Evolutionary conservation across 2,329 filamentous ascomycete species (phyloP).

Genomic region (Metarhizium anisopliae): DNA sequence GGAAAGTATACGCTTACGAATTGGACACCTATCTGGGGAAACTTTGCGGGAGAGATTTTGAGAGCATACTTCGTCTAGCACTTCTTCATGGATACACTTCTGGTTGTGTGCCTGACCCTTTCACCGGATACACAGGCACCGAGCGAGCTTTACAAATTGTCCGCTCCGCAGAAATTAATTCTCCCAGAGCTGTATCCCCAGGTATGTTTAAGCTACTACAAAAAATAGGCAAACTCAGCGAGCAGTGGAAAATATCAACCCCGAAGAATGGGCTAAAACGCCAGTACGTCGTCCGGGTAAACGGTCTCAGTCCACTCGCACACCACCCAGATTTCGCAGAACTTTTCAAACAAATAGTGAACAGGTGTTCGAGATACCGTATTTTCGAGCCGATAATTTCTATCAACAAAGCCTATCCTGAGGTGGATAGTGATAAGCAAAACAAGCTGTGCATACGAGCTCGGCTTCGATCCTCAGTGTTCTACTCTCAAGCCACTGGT

Average conservation of each 20-base stretch:
- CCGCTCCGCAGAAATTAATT: conserved; percentile 35
- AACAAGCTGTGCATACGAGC: no score
- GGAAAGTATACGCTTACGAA: conserved; percentile 29
- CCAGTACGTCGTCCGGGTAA: not conserved
- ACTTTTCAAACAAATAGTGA: not conserved
- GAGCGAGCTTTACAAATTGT: conserved; percentile 42
- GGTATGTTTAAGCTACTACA: not conserved
- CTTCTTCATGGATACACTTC: conserved; percentile 47
- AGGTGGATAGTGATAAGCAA: not conserved
- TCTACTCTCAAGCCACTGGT: no score
- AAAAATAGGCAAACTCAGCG: not conserved
- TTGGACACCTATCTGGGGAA: conserved; percentile 39
- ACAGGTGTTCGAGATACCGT: not conserved
- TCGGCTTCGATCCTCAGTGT: no score
- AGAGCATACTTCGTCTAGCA: conserved; percentile 39
- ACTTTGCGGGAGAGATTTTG: conserved; percentile 38
- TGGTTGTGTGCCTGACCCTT: conserved; percentile 35
- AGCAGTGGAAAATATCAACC: not conserved
- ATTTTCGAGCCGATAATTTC: not conserved
- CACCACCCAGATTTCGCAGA: conserved; percentile 1
- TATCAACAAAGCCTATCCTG: not conserved
- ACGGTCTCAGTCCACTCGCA: not conserved
- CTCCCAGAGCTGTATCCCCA: conserved; percentile 13
- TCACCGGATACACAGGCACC: conserved; percentile 41
- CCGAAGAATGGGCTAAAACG: not conserved